phyloP scores from a whole-genome alignment of 192 early-diverging fungal species.

The Spizellomyces sp. region DNA sequence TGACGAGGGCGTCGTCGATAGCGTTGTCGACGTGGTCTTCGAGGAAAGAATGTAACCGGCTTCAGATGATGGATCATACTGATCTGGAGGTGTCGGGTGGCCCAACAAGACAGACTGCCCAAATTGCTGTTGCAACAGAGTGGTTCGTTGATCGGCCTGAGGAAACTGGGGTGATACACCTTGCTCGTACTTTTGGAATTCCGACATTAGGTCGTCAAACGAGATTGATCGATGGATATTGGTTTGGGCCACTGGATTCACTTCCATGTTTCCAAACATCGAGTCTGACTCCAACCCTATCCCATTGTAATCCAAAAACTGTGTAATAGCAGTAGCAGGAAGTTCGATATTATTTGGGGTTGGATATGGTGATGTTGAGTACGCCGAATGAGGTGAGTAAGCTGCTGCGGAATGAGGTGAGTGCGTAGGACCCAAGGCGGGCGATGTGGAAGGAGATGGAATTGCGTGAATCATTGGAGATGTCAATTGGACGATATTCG shows the following conservation, averaged over 20 bases:
- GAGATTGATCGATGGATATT: not conserved
- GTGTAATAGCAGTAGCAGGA: constrained; percentile 12
- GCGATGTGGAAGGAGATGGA: constrained; percentile 28
- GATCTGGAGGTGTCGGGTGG: too few species aligned
- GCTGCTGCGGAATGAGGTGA: constrained; percentile 1
- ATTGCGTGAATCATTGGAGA: constrained; percentile 35
- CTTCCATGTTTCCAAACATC: too few species aligned
- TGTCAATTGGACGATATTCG: constrained; percentile 22
- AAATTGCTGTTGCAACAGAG: too few species aligned
- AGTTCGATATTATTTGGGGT: constrained; percentile 11
- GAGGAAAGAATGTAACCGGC: too few species aligned
- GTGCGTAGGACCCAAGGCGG: not conserved
- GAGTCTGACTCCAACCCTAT: not conserved
- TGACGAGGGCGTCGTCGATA: too few species aligned
- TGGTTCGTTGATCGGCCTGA: not conserved
- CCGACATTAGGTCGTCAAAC: constrained; percentile 18
- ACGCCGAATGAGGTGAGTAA: not conserved
- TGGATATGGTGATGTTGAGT: not conserved
- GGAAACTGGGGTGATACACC: not conserved
- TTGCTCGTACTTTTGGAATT: constrained; percentile 14
- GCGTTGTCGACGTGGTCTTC: too few species aligned
- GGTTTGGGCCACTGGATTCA: not conserved
- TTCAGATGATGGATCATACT: too few species aligned
- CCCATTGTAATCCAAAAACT: constrained; percentile 6
- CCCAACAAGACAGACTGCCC: too few species aligned